phyloP scores from a whole-genome alignment of 179 eudicot species.

The Drosera spatulata region DNA sequence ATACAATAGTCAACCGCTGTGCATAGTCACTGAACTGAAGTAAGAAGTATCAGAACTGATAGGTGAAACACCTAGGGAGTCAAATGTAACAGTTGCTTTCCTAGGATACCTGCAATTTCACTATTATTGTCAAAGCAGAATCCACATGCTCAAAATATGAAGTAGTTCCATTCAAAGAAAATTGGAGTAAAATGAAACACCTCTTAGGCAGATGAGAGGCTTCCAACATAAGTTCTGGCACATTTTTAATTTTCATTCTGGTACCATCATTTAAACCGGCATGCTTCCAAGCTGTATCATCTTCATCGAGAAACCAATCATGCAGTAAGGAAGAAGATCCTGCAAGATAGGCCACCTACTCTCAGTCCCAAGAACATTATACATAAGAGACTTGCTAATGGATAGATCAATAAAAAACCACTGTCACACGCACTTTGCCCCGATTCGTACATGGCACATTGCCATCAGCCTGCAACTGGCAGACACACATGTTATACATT shows the following conservation, averaged over 20 bases:
- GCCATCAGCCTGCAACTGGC: too few relatives aligned
- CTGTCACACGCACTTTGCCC: too few relatives aligned
- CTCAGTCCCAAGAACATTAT: not conserved
- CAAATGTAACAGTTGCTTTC: conserved; percentile 16
- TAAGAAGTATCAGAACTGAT: conserved; percentile 4
- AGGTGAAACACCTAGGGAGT: conserved; percentile 23
- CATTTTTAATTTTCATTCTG: conserved; percentile 16
- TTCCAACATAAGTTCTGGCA: conserved; percentile 24
- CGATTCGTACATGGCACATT: too few relatives aligned
- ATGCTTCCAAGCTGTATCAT: conserved; percentile 20
- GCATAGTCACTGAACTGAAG: conserved; percentile 3
- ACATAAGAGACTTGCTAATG: too few relatives aligned
- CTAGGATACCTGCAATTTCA: conserved; percentile 25
- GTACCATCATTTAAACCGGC: conserved; percentile 20
- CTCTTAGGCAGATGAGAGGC: conserved; percentile 22
- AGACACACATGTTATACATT: too few relatives aligned
- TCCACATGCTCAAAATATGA: not conserved
- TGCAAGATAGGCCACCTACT: conserved; percentile 8
- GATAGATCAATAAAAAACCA: too few relatives aligned
- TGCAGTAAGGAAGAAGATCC: conserved; percentile 25
- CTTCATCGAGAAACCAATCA: conserved; percentile 17
- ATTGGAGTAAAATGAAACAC: conserved; percentile 16
- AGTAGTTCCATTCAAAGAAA: not conserved
- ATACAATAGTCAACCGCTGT: conserved; percentile 5
- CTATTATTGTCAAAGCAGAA: conserved; percentile 4